Evolutionary conservation across 2,329 filamentous ascomycete genomes (phyloP).

Genomic region (Boeremia exigua): DNA sequence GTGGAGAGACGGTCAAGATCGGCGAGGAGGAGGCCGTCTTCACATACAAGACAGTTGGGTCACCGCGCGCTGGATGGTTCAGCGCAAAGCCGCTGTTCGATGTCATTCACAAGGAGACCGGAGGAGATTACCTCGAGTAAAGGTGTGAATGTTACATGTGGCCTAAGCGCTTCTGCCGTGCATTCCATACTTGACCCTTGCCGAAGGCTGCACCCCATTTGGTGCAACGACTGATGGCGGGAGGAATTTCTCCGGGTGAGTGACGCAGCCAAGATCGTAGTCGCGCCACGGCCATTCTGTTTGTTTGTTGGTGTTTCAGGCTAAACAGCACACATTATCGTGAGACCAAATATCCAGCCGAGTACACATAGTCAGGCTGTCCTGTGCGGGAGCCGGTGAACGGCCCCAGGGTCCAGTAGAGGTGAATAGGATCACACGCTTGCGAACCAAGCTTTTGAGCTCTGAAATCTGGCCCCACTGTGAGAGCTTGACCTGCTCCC

Average conservation of each 20-base stretch:
- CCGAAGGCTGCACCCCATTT: background rate
- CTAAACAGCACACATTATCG: background rate
- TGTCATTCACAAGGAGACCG: constrained; percentile 67
- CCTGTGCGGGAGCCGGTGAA: background rate
- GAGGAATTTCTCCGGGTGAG: background rate
- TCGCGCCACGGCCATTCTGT: constrained; percentile 1
- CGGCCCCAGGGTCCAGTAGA: constrained; percentile 11
- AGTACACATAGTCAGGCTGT: background rate
- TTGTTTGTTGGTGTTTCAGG: constrained; percentile 4
- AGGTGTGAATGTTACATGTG: background rate
- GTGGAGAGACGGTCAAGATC: constrained; percentile 70
- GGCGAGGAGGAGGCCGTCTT: constrained; percentile 70
- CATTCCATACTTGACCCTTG: background rate
- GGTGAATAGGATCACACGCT: constrained; percentile 3
- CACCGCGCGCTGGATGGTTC: constrained; percentile 67
- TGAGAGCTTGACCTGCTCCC: constrained; percentile 1
- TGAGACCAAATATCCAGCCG: background rate
- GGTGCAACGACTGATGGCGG: constrained; percentile 1
- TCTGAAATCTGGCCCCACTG: constrained; percentile 11
- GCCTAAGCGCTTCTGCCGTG: too few species aligned
- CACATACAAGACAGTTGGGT: constrained; percentile 71
- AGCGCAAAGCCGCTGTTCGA: constrained; percentile 75
- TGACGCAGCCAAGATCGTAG: constrained; percentile 10
- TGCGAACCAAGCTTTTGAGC: constrained; percentile 13
- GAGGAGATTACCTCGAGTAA: constrained; percentile 61